phyloP scores from a whole-genome alignment of 2,329 filamentous ascomycete genomes.

The Ciborinia camelliae region DNA sequence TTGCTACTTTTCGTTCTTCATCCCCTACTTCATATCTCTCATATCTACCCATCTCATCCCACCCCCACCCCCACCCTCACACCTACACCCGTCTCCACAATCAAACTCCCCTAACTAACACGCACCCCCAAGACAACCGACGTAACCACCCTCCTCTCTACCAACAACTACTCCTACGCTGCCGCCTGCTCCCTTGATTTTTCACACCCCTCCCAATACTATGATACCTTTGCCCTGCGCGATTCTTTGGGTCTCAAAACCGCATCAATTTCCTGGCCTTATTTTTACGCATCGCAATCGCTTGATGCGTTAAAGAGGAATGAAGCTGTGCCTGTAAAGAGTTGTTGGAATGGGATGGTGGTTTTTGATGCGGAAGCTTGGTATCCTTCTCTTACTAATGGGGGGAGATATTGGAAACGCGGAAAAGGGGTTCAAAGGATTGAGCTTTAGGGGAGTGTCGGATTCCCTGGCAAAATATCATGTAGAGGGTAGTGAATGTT shows the following conservation, averaged over 20 bases:
- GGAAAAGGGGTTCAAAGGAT: not conserved
- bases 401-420: not conserved
- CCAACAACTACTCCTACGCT: slow-evolving; percentile 54
- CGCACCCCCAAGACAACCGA: slow-evolving; percentile 47
- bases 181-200: slow-evolving; percentile 62
- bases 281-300: slow-evolving; percentile 50
- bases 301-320: slow-evolving; percentile 52
- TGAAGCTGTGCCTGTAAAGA: slow-evolving; percentile 48
- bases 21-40: not conserved
- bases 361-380: slow-evolving; percentile 56
- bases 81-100: too few relatives aligned
- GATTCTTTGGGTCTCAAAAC: slow-evolving; percentile 44
- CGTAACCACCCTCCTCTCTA: slow-evolving; percentile 52
- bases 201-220: slow-evolving; percentile 50
- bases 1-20: not conserved
- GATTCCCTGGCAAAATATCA: slow-evolving; percentile 59
- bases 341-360: slow-evolving; percentile 56
- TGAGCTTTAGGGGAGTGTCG: slow-evolving; percentile 59
- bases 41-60: not conserved
- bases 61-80: too few relatives aligned
- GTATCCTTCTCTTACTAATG: slow-evolving; percentile 34
- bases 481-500: slow-evolving; percentile 77
- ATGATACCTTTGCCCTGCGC: slow-evolving; percentile 60
- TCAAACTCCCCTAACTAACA: not conserved
- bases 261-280: slow-evolving; percentile 55